These are phyloP conservation scores for Aspergillus cejpii DNA, from an alignment of 2,329 filamentous ascomycete species.

Conservation along the genomic window DNA sequence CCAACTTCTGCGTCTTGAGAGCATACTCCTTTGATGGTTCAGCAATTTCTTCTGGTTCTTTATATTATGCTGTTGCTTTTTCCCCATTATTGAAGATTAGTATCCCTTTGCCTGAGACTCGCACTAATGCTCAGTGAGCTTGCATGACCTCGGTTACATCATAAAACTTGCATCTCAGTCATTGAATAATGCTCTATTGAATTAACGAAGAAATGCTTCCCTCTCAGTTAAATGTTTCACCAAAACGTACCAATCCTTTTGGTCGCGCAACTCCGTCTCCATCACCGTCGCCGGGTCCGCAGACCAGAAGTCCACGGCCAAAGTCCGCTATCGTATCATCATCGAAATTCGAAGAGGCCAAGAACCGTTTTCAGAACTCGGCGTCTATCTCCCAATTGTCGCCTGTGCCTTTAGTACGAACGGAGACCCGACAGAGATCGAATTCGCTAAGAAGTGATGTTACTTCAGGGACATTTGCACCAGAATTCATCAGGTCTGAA, in stretches of 20 bases:
- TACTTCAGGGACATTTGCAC: slow-evolving; percentile 79
- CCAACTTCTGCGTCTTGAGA: background rate
- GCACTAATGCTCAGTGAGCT: slow-evolving; percentile 3
- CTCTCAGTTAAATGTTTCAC: slow-evolving; percentile 56
- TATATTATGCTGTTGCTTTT: background rate
- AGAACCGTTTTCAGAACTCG: slow-evolving; percentile 60
- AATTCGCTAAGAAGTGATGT: slow-evolving; percentile 61
- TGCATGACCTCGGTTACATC: slow-evolving; percentile 1
- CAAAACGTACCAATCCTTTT: slow-evolving; percentile 77
- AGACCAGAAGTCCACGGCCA: slow-evolving; percentile 47
- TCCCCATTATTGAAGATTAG: background rate
- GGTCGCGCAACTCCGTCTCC: slow-evolving; percentile 51
- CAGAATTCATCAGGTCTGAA: slow-evolving; percentile 88
- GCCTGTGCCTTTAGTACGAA: slow-evolving; percentile 39
- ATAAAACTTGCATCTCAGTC: slow-evolving; percentile 2
- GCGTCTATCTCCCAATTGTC: slow-evolving; percentile 56
- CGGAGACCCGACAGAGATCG: slow-evolving; percentile 42
- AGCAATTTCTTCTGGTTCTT: background rate
- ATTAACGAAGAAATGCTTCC: slow-evolving; percentile 43
- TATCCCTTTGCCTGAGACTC: background rate
- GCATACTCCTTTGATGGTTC: background rate
- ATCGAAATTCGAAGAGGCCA: slow-evolving; percentile 34
- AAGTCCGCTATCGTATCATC: slow-evolving; percentile 71
- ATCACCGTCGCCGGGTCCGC: slow-evolving; percentile 58
- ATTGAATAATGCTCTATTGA: slow-evolving; percentile 28